These are phyloP conservation scores for Emericellopsis atlantica DNA, from an alignment of 2,329 filamentous ascomycete species.

Conservation along the genomic window DNA sequence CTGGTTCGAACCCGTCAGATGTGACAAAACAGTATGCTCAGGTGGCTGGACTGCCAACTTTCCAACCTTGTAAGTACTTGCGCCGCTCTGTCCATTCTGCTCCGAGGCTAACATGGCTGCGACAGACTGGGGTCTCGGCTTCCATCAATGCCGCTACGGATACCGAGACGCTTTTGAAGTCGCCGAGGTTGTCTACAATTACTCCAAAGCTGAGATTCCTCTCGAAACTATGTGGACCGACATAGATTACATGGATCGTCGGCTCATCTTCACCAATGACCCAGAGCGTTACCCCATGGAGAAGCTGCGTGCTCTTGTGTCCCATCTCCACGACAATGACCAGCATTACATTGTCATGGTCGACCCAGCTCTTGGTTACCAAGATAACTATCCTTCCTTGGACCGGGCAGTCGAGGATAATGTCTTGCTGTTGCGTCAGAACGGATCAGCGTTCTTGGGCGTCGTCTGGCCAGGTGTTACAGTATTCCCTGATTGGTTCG, in stretches of 20 bases:
- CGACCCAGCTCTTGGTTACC: slow-evolving; percentile 50
- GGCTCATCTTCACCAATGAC: slow-evolving; percentile 48
- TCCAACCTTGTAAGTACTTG: slow-evolving; percentile 42
- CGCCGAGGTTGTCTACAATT: slow-evolving; percentile 54
- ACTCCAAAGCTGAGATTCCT: slow-evolving; percentile 50
- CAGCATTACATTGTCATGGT: slow-evolving; percentile 71
- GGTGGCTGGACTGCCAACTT: slow-evolving; percentile 56
- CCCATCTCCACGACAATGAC: slow-evolving; percentile 50
- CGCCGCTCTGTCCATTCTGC: background rate
- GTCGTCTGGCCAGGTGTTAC: slow-evolving; percentile 70
- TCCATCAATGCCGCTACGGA: slow-evolving; percentile 75
- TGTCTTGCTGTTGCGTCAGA: slow-evolving; percentile 34
- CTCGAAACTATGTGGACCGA: slow-evolving; percentile 67
- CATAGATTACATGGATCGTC: slow-evolving; percentile 55
- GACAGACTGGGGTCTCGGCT: slow-evolving; percentile 65
- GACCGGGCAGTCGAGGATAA: slow-evolving; percentile 27
- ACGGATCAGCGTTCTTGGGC: slow-evolving; percentile 45
- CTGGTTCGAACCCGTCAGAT: slow-evolving; percentile 55
- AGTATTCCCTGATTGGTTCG: slow-evolving; percentile 69
- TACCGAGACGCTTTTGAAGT: slow-evolving; percentile 62
- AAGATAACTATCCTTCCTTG: slow-evolving; percentile 31
- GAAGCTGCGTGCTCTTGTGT: slow-evolving; percentile 52
- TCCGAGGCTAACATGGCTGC: background rate
- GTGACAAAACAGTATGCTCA: slow-evolving; percentile 60
- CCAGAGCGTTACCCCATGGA: slow-evolving; percentile 52